Evolutionary conservation across 2,329 filamentous ascomycete genomes (phyloP).

Genomic region (Diaporthe sp.): DNA sequence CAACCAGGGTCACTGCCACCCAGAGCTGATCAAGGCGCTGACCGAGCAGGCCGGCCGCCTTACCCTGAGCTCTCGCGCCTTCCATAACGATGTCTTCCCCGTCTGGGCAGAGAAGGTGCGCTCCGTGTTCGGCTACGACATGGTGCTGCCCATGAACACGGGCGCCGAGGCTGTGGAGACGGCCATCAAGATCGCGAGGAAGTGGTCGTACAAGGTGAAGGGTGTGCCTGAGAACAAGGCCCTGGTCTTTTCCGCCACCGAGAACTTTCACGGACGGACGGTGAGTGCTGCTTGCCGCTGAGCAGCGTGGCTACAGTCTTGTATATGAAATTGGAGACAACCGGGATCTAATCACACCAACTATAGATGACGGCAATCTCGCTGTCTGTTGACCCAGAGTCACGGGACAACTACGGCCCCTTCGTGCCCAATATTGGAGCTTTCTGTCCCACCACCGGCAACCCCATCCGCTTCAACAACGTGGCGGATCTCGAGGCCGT

Average conservation of each 20-base stretch:
- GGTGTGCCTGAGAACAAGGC: constrained; percentile 87
- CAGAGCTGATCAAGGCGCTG: constrained; percentile 91
- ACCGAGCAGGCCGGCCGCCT: constrained; percentile 89
- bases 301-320: not conserved
- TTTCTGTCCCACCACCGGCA: constrained; percentile 78
- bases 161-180: constrained; percentile 97
- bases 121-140: constrained; percentile 91
- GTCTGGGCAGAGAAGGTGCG: constrained; percentile 95
- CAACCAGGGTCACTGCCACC: constrained; percentile 98
- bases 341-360: constrained; percentile 31
- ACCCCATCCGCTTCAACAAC: constrained; percentile 88
- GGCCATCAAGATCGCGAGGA: constrained; percentile 93
- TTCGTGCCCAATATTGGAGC: constrained; percentile 92
- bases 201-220: constrained; percentile 99
- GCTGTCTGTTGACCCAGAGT: constrained; percentile 95
- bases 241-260: constrained; percentile 83
- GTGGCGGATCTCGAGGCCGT: constrained; percentile 83
- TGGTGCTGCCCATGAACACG: constrained; percentile 99
- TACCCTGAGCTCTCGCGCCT: constrained; percentile 93
- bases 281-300: constrained; percentile 63
- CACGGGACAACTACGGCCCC: constrained; percentile 95
- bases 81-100: constrained; percentile 98
- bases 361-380: constrained; percentile 90
- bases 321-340: constrained; percentile 29
- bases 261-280: constrained; percentile 97